Conservation (phyloP, 768 basidiomycete species). For the Russula earlei region DNA sequence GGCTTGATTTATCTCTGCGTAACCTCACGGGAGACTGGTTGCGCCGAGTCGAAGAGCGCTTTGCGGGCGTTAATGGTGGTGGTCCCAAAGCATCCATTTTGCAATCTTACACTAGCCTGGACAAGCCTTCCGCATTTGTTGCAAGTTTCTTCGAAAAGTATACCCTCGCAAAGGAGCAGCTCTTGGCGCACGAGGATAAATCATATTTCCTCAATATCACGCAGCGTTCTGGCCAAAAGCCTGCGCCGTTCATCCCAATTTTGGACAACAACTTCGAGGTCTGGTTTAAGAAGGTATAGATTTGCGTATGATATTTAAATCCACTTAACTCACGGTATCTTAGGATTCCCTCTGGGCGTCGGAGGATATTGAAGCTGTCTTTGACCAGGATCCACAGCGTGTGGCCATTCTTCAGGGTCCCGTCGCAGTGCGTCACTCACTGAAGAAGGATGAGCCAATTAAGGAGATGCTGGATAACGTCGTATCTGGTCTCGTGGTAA, state of each 20-base stretch:
- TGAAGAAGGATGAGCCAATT: conserved; percentile 87
- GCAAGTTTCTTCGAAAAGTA: conserved; percentile 79
- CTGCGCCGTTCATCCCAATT: conserved; percentile 95
- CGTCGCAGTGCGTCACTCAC: conserved; percentile 83
- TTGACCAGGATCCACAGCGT: conserved; percentile 97
- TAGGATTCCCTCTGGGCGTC: conserved; percentile 97
- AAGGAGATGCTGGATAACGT: conserved; percentile 87
- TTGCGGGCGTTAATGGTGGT: conserved; percentile 76
- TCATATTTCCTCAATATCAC: conserved; percentile 94
- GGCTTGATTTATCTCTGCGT: conserved; percentile 86
- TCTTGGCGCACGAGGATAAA: conserved; percentile 87
- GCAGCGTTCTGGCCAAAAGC: conserved; percentile 95
- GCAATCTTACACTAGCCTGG: conserved; percentile 72
- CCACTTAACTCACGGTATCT: conserved; percentile 15
- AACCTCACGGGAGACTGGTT: conserved; percentile 97
- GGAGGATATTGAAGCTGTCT: conserved; percentile 97
- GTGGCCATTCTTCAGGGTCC: conserved; percentile 98
- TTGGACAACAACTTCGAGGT: conserved; percentile 90
- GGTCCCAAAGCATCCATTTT: conserved; percentile 75
- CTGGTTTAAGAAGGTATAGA: conserved; percentile 96
- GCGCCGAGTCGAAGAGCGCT: conserved; percentile 90
- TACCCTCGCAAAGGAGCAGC: conserved; percentile 70
- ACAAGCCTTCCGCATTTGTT: conserved; percentile 73
- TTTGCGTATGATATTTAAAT: not conserved
- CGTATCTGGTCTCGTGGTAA: conserved; percentile 64